phyloP scores from a whole-genome alignment of 2,329 filamentous ascomycete genomes.

The Teratosphaeria destructans region DNA sequence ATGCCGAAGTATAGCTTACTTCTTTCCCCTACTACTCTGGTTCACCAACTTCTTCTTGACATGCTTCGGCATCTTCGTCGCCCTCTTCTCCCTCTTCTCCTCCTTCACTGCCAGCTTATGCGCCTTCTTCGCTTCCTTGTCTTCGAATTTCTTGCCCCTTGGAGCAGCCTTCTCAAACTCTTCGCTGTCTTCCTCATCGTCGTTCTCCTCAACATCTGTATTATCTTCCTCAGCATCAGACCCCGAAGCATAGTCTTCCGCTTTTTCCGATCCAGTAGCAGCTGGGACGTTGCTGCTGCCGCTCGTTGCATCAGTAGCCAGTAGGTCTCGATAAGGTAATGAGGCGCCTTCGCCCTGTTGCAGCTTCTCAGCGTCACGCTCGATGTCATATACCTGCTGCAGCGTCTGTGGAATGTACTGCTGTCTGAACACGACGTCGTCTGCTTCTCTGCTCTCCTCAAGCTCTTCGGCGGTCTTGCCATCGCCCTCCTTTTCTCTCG shows the following conservation, averaged over 20 bases:
- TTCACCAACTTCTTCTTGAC: constrained; percentile 81
- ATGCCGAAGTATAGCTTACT: constrained; percentile 32
- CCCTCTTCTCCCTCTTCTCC: constrained; percentile 84
- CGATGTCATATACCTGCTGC: constrained; percentile 92
- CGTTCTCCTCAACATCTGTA: constrained; percentile 28
- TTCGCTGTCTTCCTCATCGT: constrained; percentile 20
- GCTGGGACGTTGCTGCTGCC: constrained; percentile 1
- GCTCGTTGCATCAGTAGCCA: constrained; percentile 56
- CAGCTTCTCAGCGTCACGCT: constrained; percentile 75
- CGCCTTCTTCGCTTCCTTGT: constrained; percentile 80
- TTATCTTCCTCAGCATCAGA: constrained; percentile 14
- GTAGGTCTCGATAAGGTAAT: constrained; percentile 75
- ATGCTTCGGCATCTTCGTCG: constrained; percentile 93
- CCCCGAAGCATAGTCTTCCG: constrained; percentile 11
- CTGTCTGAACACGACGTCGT: constrained; percentile 87
- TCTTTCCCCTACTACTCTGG: constrained; percentile 47
- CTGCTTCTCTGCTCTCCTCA: constrained; percentile 52
- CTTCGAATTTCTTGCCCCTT: constrained; percentile 74
- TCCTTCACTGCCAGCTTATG: constrained; percentile 92
- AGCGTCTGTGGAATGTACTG: constrained; percentile 95
- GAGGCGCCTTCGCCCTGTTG: constrained; percentile 61
- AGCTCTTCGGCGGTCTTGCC: constrained; percentile 36
- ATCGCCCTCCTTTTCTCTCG: constrained; percentile 32
- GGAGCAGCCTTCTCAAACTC: constrained; percentile 34
- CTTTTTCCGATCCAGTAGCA: background rate